Percentiles rank a stretch among this genome's conserved stretches.
Conservation (phyloP, 2,329 filamentous ascomycete species). For the Pseudogymnoascus sp. region DNA sequence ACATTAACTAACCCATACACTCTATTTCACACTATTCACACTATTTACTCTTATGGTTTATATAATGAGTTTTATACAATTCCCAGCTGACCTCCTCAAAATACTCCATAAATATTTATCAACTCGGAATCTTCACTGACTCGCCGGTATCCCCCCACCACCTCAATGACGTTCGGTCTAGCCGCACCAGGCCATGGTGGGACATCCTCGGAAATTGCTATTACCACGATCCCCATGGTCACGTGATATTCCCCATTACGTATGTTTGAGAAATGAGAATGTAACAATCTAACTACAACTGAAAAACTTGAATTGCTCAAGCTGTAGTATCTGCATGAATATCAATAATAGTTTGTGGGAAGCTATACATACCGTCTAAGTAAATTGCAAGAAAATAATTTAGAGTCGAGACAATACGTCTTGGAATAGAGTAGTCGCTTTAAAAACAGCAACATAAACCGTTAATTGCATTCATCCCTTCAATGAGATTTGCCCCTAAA, state of each 20-base stretch:
- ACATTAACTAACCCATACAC: no score
- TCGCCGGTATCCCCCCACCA: neutral
- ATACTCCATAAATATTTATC: neutral
- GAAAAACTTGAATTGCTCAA: neutral
- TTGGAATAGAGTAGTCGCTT: neutral
- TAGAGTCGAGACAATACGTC: neutral
- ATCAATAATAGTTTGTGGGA: neutral
- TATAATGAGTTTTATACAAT: neutral
- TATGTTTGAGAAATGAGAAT: neutral
- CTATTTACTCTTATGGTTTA: neutral
- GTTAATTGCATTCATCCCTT: neutral
- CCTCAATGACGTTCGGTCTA: neutral
- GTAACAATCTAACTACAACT: neutral
- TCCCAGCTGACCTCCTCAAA: neutral
- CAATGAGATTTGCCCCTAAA: neutral
- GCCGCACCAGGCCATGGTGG: neutral
- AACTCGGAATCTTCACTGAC: neutral
- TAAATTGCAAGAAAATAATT: neutral
- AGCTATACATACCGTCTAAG: neutral
- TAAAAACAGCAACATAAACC: neutral
- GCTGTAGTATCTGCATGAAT: neutral
- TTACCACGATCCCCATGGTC: neutral
- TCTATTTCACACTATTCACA: neutral
- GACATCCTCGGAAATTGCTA: neutral
- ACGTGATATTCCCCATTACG: neutral